These are phyloP conservation scores for Fomitopsis betulina DNA, from an alignment of 1,284 basidiomycete species.

Conservation along the genomic window DNA sequence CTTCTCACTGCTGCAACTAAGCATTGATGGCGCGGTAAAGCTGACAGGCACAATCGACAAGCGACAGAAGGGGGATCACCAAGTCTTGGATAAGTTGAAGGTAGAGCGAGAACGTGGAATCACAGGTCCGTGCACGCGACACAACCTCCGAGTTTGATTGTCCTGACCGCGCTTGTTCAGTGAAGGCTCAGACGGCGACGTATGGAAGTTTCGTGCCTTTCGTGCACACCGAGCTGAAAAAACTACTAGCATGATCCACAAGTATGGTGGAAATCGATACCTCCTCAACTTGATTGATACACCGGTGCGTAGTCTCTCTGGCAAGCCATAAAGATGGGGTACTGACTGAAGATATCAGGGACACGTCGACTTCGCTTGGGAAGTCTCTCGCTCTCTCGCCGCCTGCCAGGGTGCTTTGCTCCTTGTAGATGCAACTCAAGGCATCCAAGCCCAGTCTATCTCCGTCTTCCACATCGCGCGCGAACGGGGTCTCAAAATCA, in stretches of 20 bases:
- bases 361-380: constrained; percentile 96
- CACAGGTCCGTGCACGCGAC: constrained; percentile 53
- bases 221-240: not conserved
- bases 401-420: constrained; percentile 94
- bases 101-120: constrained; percentile 95
- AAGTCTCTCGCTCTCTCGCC: constrained; percentile 89
- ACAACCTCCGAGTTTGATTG: not conserved
- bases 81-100: constrained; percentile 94
- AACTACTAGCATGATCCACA: constrained; percentile 68
- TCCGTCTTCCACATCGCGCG: constrained; percentile 90
- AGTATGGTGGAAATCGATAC: constrained; percentile 49
- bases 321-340: not conserved
- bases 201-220: constrained; percentile 20
- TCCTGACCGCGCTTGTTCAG: constrained; percentile 31
- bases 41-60: constrained; percentile 84
- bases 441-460: constrained; percentile 96
- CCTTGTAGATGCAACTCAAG: constrained; percentile 93
- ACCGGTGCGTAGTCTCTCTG: constrained; percentile 49
- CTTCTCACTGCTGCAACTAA: not conserved
- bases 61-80: constrained; percentile 65
- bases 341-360: constrained; percentile 42
- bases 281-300: constrained; percentile 97
- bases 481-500: constrained; percentile 79
- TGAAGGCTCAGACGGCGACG: constrained; percentile 92
- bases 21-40: constrained; percentile 33